phyloP scores from a whole-genome alignment of 2,329 filamentous ascomycete genomes.

The Orbilia javanica region DNA sequence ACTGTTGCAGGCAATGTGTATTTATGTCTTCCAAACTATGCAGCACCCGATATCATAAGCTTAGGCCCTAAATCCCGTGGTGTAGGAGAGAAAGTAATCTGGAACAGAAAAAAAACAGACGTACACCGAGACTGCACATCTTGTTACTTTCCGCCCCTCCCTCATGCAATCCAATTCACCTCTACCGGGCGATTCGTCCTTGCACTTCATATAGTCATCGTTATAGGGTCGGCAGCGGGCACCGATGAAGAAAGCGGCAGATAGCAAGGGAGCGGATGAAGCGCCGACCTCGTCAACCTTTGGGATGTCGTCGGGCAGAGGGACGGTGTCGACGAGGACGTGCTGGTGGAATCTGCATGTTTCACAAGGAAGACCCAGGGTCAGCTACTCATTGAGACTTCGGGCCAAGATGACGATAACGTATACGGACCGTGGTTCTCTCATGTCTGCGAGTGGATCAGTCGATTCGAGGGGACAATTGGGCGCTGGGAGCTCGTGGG shows the following conservation, averaged over 20 bases:
- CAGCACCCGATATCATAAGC: constrained; percentile 41
- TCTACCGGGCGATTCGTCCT: constrained; percentile 88
- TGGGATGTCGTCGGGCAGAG: constrained; percentile 90
- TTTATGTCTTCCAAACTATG: constrained; percentile 91
- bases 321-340: constrained; percentile 93
- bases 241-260: constrained; percentile 95
- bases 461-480: constrained; percentile 31
- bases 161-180: constrained; percentile 95
- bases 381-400: constrained; percentile 14
- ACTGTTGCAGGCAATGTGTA: constrained; percentile 90
- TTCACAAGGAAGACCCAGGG: constrained; percentile 61
- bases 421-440: constrained; percentile 47
- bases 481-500: constrained; percentile 21
- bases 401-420: background rate
- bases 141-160: constrained; percentile 94
- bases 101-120: constrained; percentile 63
- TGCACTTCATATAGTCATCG: constrained; percentile 99
- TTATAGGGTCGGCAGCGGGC: constrained; percentile 95
- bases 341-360: constrained; percentile 87
- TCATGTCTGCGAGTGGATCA: constrained; percentile 35
- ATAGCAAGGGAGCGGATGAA: constrained; percentile 90
- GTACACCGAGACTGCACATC: constrained; percentile 96
- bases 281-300: constrained; percentile 93
- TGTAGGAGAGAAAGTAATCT: background rate
- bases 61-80: background rate